A percentile compares a stretch with the other conserved stretches of the same genome.
These are phyloP conservation scores for Calvatia gigantea DNA, from an alignment of 768 basidiomycete species.

Conservation along the genomic window DNA sequence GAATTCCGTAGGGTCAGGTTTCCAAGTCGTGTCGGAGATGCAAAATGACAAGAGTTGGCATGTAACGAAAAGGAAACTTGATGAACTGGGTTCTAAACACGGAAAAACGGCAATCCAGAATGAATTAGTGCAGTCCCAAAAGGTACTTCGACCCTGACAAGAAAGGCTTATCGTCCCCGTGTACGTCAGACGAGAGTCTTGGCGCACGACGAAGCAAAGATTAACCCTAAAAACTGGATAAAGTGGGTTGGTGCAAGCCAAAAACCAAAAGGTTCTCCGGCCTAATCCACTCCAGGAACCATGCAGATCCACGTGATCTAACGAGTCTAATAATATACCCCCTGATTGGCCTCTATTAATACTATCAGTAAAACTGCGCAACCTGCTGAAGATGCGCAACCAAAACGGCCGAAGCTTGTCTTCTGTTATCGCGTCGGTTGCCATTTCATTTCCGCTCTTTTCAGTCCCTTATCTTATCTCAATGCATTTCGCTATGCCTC, in stretches of 20 bases:
- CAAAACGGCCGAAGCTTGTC: too few species aligned
- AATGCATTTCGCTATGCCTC: too few species aligned
- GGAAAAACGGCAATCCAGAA: not conserved
- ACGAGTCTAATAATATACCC: not conserved
- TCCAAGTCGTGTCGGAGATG: not conserved
- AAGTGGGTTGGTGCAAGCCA: not conserved
- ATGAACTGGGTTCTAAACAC: not conserved
- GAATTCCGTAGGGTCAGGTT: not conserved
- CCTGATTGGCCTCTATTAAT: not conserved
- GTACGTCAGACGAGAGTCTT: too few species aligned
- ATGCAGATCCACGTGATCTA: conserved; percentile 9
- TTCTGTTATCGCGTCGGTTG: too few species aligned
- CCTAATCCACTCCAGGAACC: conserved; percentile 12
- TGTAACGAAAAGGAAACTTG: not conserved
- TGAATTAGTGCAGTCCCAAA: not conserved
- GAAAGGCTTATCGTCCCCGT: not conserved
- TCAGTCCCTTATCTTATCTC: too few species aligned
- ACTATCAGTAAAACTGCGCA: not conserved
- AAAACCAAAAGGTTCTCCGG: not conserved
- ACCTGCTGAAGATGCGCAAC: too few species aligned
- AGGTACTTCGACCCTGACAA: not conserved
- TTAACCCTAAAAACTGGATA: not conserved
- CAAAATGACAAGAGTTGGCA: not conserved
- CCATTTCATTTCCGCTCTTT: too few species aligned
- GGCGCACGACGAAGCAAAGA: not conserved